Evolutionary conservation across 306 rosid species (phyloP).

Genomic region (Prunus davidiana): DNA sequence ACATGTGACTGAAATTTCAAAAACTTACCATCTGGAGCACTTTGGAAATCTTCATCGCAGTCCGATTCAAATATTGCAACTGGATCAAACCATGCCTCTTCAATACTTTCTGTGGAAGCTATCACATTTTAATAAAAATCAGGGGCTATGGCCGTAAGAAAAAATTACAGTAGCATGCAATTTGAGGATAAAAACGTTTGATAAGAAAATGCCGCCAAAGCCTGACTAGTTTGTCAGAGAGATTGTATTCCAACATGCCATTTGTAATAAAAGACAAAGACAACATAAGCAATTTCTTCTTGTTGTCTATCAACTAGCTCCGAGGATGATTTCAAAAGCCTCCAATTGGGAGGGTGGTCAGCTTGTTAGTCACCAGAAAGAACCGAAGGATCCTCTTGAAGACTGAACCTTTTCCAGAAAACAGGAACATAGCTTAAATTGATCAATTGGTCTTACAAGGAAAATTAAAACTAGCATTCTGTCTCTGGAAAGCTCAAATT

Average conservation of each 20-base stretch:
- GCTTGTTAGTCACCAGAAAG: background rate
- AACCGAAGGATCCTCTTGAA: background rate
- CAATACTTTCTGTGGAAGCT: slow-evolving; percentile 47
- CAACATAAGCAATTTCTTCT: background rate
- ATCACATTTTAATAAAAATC: slow-evolving; percentile 17
- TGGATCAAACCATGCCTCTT: slow-evolving; percentile 89
- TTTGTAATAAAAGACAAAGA: background rate
- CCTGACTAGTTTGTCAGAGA: background rate
- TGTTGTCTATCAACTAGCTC: no score
- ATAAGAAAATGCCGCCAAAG: background rate
- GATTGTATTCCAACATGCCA: background rate
- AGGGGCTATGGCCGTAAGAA: background rate
- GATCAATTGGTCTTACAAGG: background rate
- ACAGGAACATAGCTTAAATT: background rate
- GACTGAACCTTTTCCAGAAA: background rate
- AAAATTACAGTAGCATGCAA: slow-evolving; percentile 3
- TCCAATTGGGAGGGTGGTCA: background rate
- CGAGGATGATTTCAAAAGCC: background rate
- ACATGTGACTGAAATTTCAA: background rate
- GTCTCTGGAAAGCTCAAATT: slow-evolving; percentile 6
- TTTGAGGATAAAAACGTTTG: slow-evolving; percentile 1
- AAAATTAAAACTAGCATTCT: background rate
- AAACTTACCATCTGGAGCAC: slow-evolving; percentile 77
- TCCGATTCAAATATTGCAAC: slow-evolving; percentile 69
- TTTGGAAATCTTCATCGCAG: slow-evolving; percentile 83